Percentiles rank a stretch among this genome's conserved stretches.
phyloP scores from a whole-genome alignment of 1,139 yeast genomes.

The Geotrichum bryndzae region DNA sequence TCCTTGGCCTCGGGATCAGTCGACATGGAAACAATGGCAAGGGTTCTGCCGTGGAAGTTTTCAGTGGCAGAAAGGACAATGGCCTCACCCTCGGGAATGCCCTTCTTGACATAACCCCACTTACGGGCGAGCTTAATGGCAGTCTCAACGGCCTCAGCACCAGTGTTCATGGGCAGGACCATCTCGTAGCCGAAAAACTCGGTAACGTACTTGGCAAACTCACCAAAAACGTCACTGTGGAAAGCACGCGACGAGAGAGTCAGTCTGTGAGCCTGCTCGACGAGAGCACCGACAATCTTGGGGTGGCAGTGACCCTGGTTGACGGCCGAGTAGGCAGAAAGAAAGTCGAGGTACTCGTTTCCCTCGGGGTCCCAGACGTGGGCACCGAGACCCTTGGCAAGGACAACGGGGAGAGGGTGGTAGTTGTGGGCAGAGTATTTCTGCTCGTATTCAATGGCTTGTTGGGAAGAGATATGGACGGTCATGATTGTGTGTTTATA shows the following conservation, averaged over 20 bases:
- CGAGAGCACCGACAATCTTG: constrained; percentile 74
- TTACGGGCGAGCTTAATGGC: constrained; percentile 90
- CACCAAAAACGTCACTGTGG: constrained; percentile 82
- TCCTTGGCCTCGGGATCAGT: constrained; percentile 91
- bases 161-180: constrained; percentile 97
- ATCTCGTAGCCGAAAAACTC: constrained; percentile 86
- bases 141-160: constrained; percentile 98
- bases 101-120: constrained; percentile 92
- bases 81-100: constrained; percentile 77
- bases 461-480: constrained; percentile 50
- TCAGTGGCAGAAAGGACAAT: constrained; percentile 79
- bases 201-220: constrained; percentile 80
- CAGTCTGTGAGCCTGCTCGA: constrained; percentile 78
- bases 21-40: constrained; percentile 92
- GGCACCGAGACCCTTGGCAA: constrained; percentile 80
- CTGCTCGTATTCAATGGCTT: constrained; percentile 64
- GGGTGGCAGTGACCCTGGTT: constrained; percentile 99
- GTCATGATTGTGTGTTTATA: constrained; percentile 5
- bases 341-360: constrained; percentile 56
- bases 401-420: constrained; percentile 94
- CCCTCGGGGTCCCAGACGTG: constrained; percentile 99
- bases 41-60: constrained; percentile 94
- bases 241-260: constrained; percentile 91
- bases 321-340: constrained; percentile 93
- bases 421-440: constrained; percentile 93